Percentiles rank a stretch among this genome's conserved stretches.
Evolutionary conservation across 768 basidiomycete genomes (phyloP).

Genomic region (Agrocybe praecox): DNA sequence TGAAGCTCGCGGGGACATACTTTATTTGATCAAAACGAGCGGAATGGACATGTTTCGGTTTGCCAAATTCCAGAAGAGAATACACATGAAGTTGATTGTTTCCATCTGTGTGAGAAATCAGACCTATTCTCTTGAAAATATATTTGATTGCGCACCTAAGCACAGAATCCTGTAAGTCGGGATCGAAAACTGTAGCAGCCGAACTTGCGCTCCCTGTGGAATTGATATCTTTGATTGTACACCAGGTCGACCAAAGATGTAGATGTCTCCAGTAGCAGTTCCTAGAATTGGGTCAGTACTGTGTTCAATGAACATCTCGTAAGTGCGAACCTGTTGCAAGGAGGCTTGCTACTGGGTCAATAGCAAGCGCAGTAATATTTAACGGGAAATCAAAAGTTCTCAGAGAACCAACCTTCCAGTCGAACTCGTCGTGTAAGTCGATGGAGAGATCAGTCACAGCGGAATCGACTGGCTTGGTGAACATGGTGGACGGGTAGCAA

Average conservation of each 20-base stretch:
- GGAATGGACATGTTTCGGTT: slow-evolving; percentile 53
- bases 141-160: slow-evolving; percentile 49
- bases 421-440: slow-evolving; percentile 54
- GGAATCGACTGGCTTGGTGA: slow-evolving; percentile 36
- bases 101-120: slow-evolving; percentile 39
- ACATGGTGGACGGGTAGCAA: slow-evolving; percentile 32
- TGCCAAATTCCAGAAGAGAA: slow-evolving; percentile 54
- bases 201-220: slow-evolving; percentile 48
- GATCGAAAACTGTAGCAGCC: slow-evolving; percentile 64
- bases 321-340: slow-evolving; percentile 56
- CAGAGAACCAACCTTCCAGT: slow-evolving; percentile 59
- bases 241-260: slow-evolving; percentile 69
- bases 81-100: slow-evolving; percentile 59
- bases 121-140: background rate
- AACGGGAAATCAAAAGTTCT: slow-evolving; percentile 50
- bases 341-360: slow-evolving; percentile 61
- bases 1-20: slow-evolving; percentile 29
- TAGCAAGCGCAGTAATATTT: slow-evolving; percentile 53
- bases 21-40: slow-evolving; percentile 51
- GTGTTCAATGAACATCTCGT: background rate
- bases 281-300: slow-evolving; percentile 40
- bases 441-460: slow-evolving; percentile 55
- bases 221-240: slow-evolving; percentile 55
- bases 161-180: slow-evolving; percentile 58
- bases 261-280: slow-evolving; percentile 61